Evolutionary conservation across 2,329 filamentous ascomycete species (phyloP).

Genomic region (Huntiella savannae): DNA sequence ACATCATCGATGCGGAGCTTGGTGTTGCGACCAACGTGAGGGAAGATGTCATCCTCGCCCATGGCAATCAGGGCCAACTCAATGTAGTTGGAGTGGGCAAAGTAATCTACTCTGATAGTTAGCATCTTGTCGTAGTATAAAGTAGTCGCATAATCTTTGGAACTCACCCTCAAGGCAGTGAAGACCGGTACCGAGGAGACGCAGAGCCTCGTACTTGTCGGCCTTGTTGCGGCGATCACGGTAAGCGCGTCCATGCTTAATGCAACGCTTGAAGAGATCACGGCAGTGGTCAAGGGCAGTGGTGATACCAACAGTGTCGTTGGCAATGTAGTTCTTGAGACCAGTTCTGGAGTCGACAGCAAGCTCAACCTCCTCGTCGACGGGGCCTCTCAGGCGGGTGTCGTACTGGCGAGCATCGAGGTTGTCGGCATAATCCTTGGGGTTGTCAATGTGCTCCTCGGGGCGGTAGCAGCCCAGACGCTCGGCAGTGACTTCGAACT

Average conservation of each 20-base stretch:
- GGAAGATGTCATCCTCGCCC: slow-evolving; percentile 64
- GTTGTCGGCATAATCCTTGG: slow-evolving; percentile 78
- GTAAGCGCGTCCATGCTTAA: slow-evolving; percentile 65
- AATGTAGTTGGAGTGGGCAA: slow-evolving; percentile 83
- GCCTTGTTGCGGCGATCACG: slow-evolving; percentile 32
- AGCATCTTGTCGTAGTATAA: neutral
- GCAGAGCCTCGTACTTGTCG: slow-evolving; percentile 75
- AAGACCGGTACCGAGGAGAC: slow-evolving; percentile 68
- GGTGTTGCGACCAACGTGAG: slow-evolving; percentile 67
- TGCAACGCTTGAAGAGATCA: slow-evolving; percentile 50
- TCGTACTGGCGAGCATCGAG: slow-evolving; percentile 71
- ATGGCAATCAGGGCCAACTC: slow-evolving; percentile 78
- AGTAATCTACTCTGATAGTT: slow-evolving; percentile 41
- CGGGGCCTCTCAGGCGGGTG: slow-evolving; percentile 56
- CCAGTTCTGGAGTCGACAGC: slow-evolving; percentile 56
- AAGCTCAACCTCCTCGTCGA: slow-evolving; percentile 63
- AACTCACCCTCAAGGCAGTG: slow-evolving; percentile 62
- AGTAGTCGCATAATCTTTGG: neutral
- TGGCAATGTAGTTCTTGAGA: slow-evolving; percentile 90
- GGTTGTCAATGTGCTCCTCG: slow-evolving; percentile 59
- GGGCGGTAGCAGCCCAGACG: slow-evolving; percentile 64
- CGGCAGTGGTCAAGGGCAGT: slow-evolving; percentile 65
- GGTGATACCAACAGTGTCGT: slow-evolving; percentile 58
- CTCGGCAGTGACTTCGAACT: slow-evolving; percentile 69
- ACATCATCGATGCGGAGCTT: slow-evolving; percentile 49